Evolutionary conservation across 352 stramenopile genomes (phyloP), one percentile per base, ranked within the genome.

Genomic region (Globisporangium takayamanum): DNA sequence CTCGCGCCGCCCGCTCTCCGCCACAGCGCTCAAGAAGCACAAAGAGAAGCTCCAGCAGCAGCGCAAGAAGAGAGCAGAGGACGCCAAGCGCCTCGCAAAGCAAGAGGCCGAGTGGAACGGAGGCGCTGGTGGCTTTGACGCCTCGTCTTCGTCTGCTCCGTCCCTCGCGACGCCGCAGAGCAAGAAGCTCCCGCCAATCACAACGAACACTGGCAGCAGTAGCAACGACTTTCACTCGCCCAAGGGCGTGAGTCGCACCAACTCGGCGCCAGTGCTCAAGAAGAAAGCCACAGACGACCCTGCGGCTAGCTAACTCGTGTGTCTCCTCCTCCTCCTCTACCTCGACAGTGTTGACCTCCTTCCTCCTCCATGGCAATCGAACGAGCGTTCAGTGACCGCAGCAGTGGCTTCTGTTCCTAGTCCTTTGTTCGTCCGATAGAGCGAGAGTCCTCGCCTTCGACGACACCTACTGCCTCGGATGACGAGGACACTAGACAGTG

Each of bases 51-150:
- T 87, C 41, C 49, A 72, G 6, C 53, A 71, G 10, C 73, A 87
- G 49, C 79, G 77, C 28, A 82, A 83, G 42, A 84, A 87, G 60
- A 78, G 78, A n/a, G 66, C 78, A 45, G 80, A 90, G 28, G 80
- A 91, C 16, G 64, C 67, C 3, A 76, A 78, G 47, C 68, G 69
- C 2, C 67, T 84, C 33, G 66, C 78, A 2, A 71, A 75, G 25
- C 86, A 89, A 70, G 84, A 95, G 62, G 70, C 81, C 7, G 78
- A 92, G 48, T 95, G 84, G 87, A 70, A 81, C 30, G 84, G 84
- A 10, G 79, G 84, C 8, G 79, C 83, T 0, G 84, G 79, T 8
- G 87, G 87, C 0, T 63, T 94, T 60, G 80, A 95, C 41, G 67
- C 72, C 33, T 65, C 76, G 28, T 69, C 64, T 2, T 54, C 61